Percentiles rank a stretch among this genome's conserved stretches.
These are phyloP conservation scores for Penicillium sp. DNA, from an alignment of 2,329 filamentous ascomycete genomes.

Conservation along the genomic window DNA sequence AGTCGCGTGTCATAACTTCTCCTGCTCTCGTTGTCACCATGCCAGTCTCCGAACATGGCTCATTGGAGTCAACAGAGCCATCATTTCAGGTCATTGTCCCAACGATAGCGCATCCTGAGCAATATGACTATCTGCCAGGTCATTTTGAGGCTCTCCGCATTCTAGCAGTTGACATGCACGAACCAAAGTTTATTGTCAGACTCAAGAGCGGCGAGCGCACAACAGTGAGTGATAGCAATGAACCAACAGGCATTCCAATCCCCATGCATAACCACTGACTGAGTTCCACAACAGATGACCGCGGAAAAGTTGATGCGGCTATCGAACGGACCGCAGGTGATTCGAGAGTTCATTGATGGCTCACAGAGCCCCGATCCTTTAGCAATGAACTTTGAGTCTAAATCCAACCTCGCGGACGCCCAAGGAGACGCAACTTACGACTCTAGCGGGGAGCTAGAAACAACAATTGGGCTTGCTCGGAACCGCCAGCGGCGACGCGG, in stretches of 20 bases:
- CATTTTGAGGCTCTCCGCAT: slow-evolving; percentile 38
- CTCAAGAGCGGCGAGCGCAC: slow-evolving; percentile 39
- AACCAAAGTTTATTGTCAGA: slow-evolving; percentile 33
- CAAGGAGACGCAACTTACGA: slow-evolving; percentile 13
- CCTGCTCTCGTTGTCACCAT: too few relatives aligned
- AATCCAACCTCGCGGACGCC: background rate
- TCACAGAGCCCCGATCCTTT: slow-evolving; percentile 12
- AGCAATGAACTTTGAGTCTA: background rate
- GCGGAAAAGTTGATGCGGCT: slow-evolving; percentile 27
- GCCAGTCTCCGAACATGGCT: background rate
- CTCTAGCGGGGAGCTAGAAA: background rate
- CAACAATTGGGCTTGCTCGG: background rate
- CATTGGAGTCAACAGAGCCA: background rate
- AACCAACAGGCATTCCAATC: slow-evolving; percentile 2
- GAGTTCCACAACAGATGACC: slow-evolving; percentile 26
- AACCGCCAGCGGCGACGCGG: background rate
- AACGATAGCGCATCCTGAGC: slow-evolving; percentile 28
- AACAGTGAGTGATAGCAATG: slow-evolving; percentile 30
- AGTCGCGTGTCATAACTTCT: too few relatives aligned
- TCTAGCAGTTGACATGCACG: slow-evolving; percentile 28
- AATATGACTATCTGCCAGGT: slow-evolving; percentile 43
- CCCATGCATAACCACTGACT: slow-evolving; percentile 7
- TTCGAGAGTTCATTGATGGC: slow-evolving; percentile 16
- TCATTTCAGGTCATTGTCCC: slow-evolving; percentile 35
- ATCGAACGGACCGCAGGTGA: slow-evolving; percentile 26